phyloP scores from a whole-genome alignment of 805 yeast species.

The Candida montana region DNA sequence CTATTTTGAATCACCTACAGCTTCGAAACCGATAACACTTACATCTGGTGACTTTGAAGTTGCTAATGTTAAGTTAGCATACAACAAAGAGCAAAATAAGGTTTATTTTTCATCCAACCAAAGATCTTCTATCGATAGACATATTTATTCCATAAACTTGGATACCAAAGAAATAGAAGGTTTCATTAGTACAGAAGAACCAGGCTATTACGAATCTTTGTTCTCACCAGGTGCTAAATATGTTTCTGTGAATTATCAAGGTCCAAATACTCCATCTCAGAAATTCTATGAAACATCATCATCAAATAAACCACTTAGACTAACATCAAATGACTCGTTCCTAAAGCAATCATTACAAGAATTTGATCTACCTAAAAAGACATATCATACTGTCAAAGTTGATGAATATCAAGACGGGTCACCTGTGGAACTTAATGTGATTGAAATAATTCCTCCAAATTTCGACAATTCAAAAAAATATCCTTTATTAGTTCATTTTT shows the following conservation, averaged over 20 bases:
- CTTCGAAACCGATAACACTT: constrained; percentile 48
- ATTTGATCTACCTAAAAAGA: constrained; percentile 51
- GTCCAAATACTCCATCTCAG: constrained; percentile 78
- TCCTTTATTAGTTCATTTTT: constrained; percentile 87
- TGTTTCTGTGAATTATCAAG: constrained; percentile 57
- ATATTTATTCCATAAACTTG: constrained; percentile 18
- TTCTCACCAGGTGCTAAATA: constrained; percentile 74
- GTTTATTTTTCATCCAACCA: constrained; percentile 65
- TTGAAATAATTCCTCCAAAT: constrained; percentile 70
- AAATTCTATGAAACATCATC: constrained; percentile 50
- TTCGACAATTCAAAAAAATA: constrained; percentile 54
- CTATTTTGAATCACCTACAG: constrained; percentile 63
- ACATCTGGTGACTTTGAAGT: constrained; percentile 90
- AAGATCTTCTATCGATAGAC: constrained; percentile 37
- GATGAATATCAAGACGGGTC: constrained; percentile 40
- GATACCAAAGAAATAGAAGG: constrained; percentile 28
- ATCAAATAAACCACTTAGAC: background rate
- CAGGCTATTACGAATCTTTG: constrained; percentile 60
- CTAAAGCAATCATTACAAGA: constrained; percentile 13
- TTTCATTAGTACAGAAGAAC: constrained; percentile 45
- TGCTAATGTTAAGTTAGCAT: constrained; percentile 54
- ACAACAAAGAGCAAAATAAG: constrained; percentile 43
- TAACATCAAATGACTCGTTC: constrained; percentile 10
- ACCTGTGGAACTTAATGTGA: constrained; percentile 47
- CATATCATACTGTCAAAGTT: constrained; percentile 43